Evolutionary conservation across 345 rosid species (phyloP).

Genomic region (Eucalyptus microcorys): DNA sequence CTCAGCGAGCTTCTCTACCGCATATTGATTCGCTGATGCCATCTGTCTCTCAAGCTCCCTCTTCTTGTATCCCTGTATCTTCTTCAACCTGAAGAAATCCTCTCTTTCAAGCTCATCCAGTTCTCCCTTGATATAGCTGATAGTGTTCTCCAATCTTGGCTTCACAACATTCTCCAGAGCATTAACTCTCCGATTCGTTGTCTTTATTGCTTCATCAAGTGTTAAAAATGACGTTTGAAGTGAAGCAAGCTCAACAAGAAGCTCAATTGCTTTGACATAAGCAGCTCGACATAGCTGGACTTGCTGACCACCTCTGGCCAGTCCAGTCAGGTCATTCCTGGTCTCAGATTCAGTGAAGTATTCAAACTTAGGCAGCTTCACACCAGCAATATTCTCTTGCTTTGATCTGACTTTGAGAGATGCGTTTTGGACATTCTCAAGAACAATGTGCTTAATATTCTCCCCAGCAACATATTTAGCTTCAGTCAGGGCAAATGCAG

Average conservation of each 20-base stretch:
- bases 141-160: constrained; percentile 7
- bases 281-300: constrained; percentile 3
- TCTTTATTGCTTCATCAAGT: constrained; percentile 8
- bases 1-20: constrained; percentile 2
- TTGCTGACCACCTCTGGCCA: constrained; percentile 9
- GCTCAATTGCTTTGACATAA: constrained; percentile 1
- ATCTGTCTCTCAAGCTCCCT: constrained; percentile 4
- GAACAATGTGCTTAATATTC: constrained; percentile 5
- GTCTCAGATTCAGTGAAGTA: constrained; percentile 3
- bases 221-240: constrained; percentile 8
- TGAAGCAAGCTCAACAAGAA: constrained; percentile 6
- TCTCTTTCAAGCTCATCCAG: constrained; percentile 8
- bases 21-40: neutral
- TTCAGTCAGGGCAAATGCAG: constrained; percentile 5
- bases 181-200: constrained; percentile 6
- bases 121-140: constrained; percentile 4
- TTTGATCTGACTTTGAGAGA: constrained; percentile 3
- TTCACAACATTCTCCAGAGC: constrained; percentile 12
- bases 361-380: constrained; percentile 7
- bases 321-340: constrained; percentile 5
- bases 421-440: constrained; percentile 2
- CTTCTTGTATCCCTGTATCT: constrained; percentile 10
- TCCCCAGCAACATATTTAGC: constrained; percentile 7
- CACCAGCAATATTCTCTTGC: constrained; percentile 8
- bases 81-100: constrained; percentile 8